Evolutionary conservation across 2,329 filamentous ascomycete genomes (phyloP), one percentile per base, ranked within the genome.

Genomic region (Pyricularia pennisetigena): DNA sequence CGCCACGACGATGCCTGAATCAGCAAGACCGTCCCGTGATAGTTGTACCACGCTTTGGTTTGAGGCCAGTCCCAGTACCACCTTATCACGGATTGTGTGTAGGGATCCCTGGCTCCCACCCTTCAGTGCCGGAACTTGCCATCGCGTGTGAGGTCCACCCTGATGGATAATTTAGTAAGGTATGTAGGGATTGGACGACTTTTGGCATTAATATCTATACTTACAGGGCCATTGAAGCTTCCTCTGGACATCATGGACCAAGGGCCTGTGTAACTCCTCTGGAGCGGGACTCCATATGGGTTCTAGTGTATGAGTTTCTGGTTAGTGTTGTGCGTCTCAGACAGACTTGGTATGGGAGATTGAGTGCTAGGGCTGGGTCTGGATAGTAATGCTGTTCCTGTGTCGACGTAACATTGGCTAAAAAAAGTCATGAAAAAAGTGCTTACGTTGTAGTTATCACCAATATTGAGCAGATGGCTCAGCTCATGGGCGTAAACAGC

Each of bases 201-300:
- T 1, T 20, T 54, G 41, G 5, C 16, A 7, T 54, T n/a, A 16
- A 54, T 3, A 9, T 8, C 8, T 7, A n/a, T 3, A 54, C 41
- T 54, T 9, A 54, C 41, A 54, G 83, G 83, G 0, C 83, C 83
- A 68, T 84, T 83, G 76, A 85, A 85, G 3, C 78, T 81, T 4
- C 83, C 83, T 0, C 83, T 76, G 26, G 79, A 80, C 70, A 86
- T 76, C 83, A 86, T 86, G 6, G 79, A 82, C 76, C 80, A 86
- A 0, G 83, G 82, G 0, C 83, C 83, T 0, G 82, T 83, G 72
- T 82, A 85, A 0, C 80, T 74, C 26, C 83, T 80, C 3, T 81
- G 78, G 61, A 79, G 72, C 0, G 82, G 82, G 0, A 75, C 71
- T 3, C 79, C 76, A 70, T 81, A 85, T 0, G 83, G 83, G 71